A percentile compares a stretch with the other conserved stretches of the same genome.
phyloP scores from a whole-genome alignment of 257 asterid genomes.

The Primulina huaijiensis region DNA sequence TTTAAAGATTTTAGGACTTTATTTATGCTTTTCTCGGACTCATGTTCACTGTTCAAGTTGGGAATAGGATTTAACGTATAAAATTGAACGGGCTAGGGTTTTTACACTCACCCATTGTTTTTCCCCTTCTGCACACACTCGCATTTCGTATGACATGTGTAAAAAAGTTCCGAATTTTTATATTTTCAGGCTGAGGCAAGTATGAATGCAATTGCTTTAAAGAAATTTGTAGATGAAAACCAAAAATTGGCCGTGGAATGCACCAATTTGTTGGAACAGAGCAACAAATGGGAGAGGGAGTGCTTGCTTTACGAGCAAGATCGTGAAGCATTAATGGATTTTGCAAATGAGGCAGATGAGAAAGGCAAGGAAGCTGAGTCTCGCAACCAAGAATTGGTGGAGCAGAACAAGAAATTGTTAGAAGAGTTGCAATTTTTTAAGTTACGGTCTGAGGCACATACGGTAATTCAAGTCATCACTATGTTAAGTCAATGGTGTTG shows the following conservation, averaged over 20 bases:
- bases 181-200: slow-evolving; percentile 69
- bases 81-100: background rate
- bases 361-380: slow-evolving; percentile 80
- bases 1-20: too few species aligned
- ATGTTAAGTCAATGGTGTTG: background rate
- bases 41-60: background rate
- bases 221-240: slow-evolving; percentile 92
- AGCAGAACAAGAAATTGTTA: slow-evolving; percentile 48
- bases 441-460: slow-evolving; percentile 33
- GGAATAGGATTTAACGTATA: background rate
- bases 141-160: background rate
- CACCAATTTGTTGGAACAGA: slow-evolving; percentile 55
- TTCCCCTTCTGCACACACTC: background rate
- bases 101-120: background rate
- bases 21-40: background rate
- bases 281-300: slow-evolving; percentile 90
- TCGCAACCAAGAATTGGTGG: slow-evolving; percentile 57
- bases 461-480: slow-evolving; percentile 38
- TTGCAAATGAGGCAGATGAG: slow-evolving; percentile 90
- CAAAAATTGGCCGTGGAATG: slow-evolving; percentile 82
- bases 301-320: slow-evolving; percentile 82
- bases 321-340: slow-evolving; percentile 95
- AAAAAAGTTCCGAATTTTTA: background rate
- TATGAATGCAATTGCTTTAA: slow-evolving; percentile 86
- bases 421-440: slow-evolving; percentile 56